These are phyloP conservation scores for Colletotrichum costaricense DNA, from an alignment of 2,329 filamentous ascomycete genomes.

Conservation along the genomic window DNA sequence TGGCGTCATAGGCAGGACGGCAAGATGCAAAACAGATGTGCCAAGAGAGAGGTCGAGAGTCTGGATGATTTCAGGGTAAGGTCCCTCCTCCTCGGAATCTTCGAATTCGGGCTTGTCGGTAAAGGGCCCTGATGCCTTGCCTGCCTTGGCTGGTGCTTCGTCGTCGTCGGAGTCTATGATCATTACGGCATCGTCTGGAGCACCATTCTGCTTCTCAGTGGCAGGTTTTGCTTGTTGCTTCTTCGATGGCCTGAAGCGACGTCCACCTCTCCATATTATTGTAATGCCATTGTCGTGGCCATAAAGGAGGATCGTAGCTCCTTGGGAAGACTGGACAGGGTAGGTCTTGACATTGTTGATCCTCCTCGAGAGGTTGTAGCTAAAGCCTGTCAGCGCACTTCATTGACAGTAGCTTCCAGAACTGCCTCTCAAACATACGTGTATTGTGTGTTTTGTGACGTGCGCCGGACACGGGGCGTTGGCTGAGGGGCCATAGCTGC, in stretches of 20 bases:
- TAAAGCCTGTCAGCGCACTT: slow-evolving; percentile 42
- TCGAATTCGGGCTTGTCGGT: slow-evolving; percentile 71
- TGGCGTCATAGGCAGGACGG: slow-evolving; percentile 64
- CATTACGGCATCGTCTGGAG: slow-evolving; percentile 66
- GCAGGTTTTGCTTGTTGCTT: slow-evolving; percentile 44
- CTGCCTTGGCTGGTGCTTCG: slow-evolving; percentile 49
- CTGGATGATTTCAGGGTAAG: slow-evolving; percentile 68
- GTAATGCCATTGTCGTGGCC: slow-evolving; percentile 73
- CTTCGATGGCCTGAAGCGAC: slow-evolving; percentile 62
- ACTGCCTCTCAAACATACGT: slow-evolving; percentile 50
- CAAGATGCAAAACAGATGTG: slow-evolving; percentile 65
- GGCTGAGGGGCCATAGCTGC: slow-evolving; percentile 39
- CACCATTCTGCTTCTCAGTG: slow-evolving; percentile 64
- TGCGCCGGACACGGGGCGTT: slow-evolving; percentile 56
- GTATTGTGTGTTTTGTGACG: slow-evolving; percentile 60
- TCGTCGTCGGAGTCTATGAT: slow-evolving; percentile 74
- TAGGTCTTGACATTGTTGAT: slow-evolving; percentile 71
- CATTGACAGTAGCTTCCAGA: not conserved
- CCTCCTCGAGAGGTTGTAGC: slow-evolving; percentile 69
- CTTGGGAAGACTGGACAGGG: slow-evolving; percentile 71
- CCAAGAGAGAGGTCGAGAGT: slow-evolving; percentile 71
- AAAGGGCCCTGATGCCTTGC: slow-evolving; percentile 42
- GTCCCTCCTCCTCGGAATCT: slow-evolving; percentile 56
- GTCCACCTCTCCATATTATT: slow-evolving; percentile 72
- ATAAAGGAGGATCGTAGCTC: slow-evolving; percentile 71